These are phyloP conservation scores for Hirsutella minnesotensis DNA, from an alignment of 2,329 filamentous ascomycete genomes.

Conservation along the genomic window DNA sequence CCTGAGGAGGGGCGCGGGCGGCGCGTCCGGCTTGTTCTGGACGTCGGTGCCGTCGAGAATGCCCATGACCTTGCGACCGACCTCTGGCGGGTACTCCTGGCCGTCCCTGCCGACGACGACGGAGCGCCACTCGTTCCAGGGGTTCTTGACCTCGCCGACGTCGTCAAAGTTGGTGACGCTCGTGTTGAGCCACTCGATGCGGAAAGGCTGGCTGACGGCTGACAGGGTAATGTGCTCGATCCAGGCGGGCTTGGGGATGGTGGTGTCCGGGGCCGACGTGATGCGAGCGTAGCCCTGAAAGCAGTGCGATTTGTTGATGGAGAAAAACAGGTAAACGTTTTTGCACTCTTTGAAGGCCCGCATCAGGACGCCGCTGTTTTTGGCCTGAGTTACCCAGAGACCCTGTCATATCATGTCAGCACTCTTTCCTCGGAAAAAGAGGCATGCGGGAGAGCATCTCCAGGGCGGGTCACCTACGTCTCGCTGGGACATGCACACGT, in stretches of 20 bases:
- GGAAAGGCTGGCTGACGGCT: conserved; percentile 30
- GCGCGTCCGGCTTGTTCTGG: no score
- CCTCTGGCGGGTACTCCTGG: no score
- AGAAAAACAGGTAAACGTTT: conserved; percentile 46
- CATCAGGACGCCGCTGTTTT: conserved; percentile 32
- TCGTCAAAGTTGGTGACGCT: conserved; percentile 29
- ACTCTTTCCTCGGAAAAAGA: conserved; percentile 13
- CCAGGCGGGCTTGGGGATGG: conserved; percentile 29
- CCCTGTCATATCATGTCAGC: no score
- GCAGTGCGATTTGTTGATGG: no score
- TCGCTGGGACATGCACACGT: no score
- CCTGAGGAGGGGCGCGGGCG: no score
- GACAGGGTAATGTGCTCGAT: conserved; percentile 33
- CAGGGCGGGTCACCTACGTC: conserved; percentile 23
- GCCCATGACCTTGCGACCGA: no score
- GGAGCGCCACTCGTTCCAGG: conserved; percentile 31
- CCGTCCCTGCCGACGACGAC: conserved; percentile 20
- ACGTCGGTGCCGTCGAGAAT: no score
- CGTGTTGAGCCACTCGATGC: no score
- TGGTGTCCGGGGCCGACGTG: conserved; percentile 29
- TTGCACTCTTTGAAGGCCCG: conserved; percentile 35
- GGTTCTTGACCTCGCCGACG: conserved; percentile 37
- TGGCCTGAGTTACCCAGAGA: no score
- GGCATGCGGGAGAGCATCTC: conserved; percentile 29
- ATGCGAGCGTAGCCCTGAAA: no score